These are phyloP conservation scores for Quercus tomentella DNA, from an alignment of 331 rosid genomes.

Conservation along the genomic window DNA sequence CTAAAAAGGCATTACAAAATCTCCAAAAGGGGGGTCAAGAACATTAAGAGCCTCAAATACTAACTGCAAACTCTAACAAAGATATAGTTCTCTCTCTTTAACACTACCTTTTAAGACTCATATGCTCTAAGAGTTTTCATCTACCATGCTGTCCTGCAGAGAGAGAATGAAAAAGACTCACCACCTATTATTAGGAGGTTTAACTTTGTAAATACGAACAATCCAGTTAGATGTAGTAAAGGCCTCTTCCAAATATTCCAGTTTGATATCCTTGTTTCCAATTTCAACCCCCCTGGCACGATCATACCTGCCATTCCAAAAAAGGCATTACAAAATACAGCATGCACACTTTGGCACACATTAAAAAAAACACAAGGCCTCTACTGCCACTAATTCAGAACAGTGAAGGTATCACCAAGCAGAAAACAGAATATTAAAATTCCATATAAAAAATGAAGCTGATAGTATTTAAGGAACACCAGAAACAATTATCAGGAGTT, in stretches of 20 bases:
- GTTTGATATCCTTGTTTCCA: slow-evolving; percentile 94
- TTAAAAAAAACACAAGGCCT: neutral
- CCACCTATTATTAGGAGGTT: slow-evolving; percentile 98
- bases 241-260: slow-evolving; percentile 97
- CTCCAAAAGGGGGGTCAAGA: slow-evolving; percentile 5
- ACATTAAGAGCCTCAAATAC: slow-evolving; percentile 27
- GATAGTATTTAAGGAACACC: neutral
- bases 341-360: neutral
- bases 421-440: neutral
- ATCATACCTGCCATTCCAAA: slow-evolving; percentile 64
- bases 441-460: neutral
- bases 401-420: neutral
- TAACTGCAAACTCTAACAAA: slow-evolving; percentile 33
- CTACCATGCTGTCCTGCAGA: slow-evolving; percentile 37
- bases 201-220: slow-evolving; percentile 97
- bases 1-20: neutral
- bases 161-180: slow-evolving; percentile 26
- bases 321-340: neutral
- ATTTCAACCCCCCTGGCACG: slow-evolving; percentile 99
- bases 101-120: slow-evolving; percentile 27
- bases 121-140: slow-evolving; percentile 37
- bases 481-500: neutral
- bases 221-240: slow-evolving; percentile 97
- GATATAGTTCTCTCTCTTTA: slow-evolving; percentile 27
- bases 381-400: neutral